Evolutionary conservation across 371 early-diverging fungal species (phyloP).

Genomic region (Mortierella sp.): DNA sequence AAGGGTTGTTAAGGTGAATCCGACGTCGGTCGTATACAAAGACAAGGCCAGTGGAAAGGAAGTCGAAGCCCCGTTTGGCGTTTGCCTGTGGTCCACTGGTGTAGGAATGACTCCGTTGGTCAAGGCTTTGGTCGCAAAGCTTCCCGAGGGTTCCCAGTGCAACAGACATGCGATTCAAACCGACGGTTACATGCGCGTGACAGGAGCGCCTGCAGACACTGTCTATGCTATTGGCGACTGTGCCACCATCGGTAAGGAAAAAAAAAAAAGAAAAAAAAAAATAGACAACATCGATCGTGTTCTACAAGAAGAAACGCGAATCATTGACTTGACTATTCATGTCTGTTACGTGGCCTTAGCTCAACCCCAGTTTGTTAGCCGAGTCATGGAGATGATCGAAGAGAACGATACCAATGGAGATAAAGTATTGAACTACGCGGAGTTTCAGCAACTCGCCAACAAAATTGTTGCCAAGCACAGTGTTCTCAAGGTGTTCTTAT

Average conservation of each 20-base stretch:
- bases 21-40: slow-evolving; percentile 60
- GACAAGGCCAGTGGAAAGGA: slow-evolving; percentile 57
- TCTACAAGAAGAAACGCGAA: too few species aligned
- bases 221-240: slow-evolving; percentile 92
- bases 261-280: too few species aligned
- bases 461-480: slow-evolving; percentile 61
- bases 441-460: slow-evolving; percentile 58
- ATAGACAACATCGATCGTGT: too few species aligned
- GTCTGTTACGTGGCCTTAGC: too few species aligned
- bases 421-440: slow-evolving; percentile 59
- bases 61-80: slow-evolving; percentile 69
- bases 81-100: slow-evolving; percentile 91
- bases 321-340: too few species aligned
- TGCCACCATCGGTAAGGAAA: slow-evolving; percentile 66
- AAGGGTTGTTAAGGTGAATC: slow-evolving; percentile 71
- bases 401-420: slow-evolving; percentile 65
- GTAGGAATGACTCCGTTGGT: slow-evolving; percentile 61
- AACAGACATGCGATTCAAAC: slow-evolving; percentile 77
- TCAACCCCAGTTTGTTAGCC: slow-evolving; percentile 70
- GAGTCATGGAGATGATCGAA: slow-evolving; percentile 63
- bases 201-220: slow-evolving; percentile 68
- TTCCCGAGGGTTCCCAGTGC: slow-evolving; percentile 63
- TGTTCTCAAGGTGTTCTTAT: slow-evolving; percentile 65
- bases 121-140: slow-evolving; percentile 73
- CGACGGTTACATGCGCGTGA: slow-evolving; percentile 76